Conservation (phyloP, 1,284 basidiomycete species). For the Neotropicomus parvogracilis region DNA sequence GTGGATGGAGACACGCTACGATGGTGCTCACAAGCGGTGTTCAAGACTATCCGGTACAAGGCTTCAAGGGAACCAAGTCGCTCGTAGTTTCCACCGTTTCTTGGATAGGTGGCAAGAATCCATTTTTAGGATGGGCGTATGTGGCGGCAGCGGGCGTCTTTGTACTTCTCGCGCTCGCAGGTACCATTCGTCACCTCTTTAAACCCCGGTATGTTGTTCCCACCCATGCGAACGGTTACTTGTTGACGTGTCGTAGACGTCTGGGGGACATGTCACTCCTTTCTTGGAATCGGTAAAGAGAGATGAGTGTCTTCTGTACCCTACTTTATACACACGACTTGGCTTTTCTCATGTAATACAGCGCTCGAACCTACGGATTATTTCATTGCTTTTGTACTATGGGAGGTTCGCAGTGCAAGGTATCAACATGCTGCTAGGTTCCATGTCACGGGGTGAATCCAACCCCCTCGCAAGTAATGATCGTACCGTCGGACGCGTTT, state of each 20-base stretch:
- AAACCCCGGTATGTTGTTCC: slow-evolving; percentile 76
- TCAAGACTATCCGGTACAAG: slow-evolving; percentile 88
- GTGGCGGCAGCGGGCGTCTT: slow-evolving; percentile 87
- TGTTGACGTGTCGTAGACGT: slow-evolving; percentile 42
- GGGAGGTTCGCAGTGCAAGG: not conserved
- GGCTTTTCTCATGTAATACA: slow-evolving; percentile 25
- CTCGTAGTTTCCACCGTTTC: slow-evolving; percentile 96
- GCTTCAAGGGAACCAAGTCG: slow-evolving; percentile 94
- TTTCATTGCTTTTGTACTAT: slow-evolving; percentile 22
- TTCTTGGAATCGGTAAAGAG: slow-evolving; percentile 72
- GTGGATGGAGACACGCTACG: not conserved
- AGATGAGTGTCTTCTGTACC: slow-evolving; percentile 3
- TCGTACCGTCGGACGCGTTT: slow-evolving; percentile 33
- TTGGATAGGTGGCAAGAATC: slow-evolving; percentile 97
- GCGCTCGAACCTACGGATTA: slow-evolving; percentile 9
- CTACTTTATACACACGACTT: slow-evolving; percentile 21
- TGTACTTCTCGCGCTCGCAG: slow-evolving; percentile 81
- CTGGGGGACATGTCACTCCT: slow-evolving; percentile 81
- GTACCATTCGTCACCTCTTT: slow-evolving; percentile 90
- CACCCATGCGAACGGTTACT: slow-evolving; percentile 16
- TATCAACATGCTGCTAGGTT: not conserved
- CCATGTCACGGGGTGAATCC: slow-evolving; percentile 37
- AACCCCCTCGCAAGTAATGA: slow-evolving; percentile 55
- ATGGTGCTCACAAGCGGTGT: slow-evolving; percentile 11
- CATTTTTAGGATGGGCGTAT: slow-evolving; percentile 97